A percentile compares a stretch with the other conserved stretches of the same genome.
phyloP scores from a whole-genome alignment of 106 monocot species.

The Agapanthus africanus region DNA sequence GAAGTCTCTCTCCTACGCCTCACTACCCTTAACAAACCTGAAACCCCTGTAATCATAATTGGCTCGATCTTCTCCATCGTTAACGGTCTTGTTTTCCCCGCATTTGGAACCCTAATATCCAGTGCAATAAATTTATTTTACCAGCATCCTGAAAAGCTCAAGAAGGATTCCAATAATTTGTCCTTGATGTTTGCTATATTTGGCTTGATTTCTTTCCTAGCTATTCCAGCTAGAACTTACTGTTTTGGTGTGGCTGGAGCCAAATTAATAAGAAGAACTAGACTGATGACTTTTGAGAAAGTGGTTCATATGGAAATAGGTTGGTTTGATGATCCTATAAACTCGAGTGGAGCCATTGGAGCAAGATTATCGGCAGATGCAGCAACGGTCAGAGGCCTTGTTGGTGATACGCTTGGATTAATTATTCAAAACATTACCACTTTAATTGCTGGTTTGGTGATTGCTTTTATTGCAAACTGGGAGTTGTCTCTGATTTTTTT shows the following conservation, averaged over 20 bases:
- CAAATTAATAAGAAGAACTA: constrained; percentile 27
- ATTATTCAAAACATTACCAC: constrained; percentile 28
- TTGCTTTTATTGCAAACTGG: constrained; percentile 34
- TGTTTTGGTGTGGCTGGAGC: constrained; percentile 34
- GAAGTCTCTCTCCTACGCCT: constrained; percentile 25
- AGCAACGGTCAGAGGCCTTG: constrained; percentile 22
- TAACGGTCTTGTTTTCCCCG: constrained; percentile 19
- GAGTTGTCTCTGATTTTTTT: constrained; percentile 26
- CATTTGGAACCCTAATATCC: constrained; percentile 21
- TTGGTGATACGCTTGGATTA: constrained; percentile 32
- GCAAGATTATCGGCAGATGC: constrained; percentile 40
- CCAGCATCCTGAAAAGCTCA: constrained; percentile 20
- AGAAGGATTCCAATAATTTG: constrained; percentile 29
- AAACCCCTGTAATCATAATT: constrained; percentile 17
- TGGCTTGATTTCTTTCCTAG: constrained; percentile 13
- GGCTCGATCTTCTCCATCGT: constrained; percentile 24
- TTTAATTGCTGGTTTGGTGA: constrained; percentile 21
- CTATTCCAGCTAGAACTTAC: constrained; percentile 23
- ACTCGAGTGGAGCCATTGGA: constrained; percentile 35
- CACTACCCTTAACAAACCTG: constrained; percentile 34
- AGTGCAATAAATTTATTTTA: constrained; percentile 19
- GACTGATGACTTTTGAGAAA: constrained; percentile 34
- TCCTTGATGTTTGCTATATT: constrained; percentile 16
- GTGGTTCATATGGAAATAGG: constrained; percentile 37
- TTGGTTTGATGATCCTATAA: constrained; percentile 35